Percentiles rank a stretch among this genome's conserved stretches.
Evolutionary conservation across 169 alveolate species (phyloP).

Genomic region (Besnoitia besnoiti): DNA sequence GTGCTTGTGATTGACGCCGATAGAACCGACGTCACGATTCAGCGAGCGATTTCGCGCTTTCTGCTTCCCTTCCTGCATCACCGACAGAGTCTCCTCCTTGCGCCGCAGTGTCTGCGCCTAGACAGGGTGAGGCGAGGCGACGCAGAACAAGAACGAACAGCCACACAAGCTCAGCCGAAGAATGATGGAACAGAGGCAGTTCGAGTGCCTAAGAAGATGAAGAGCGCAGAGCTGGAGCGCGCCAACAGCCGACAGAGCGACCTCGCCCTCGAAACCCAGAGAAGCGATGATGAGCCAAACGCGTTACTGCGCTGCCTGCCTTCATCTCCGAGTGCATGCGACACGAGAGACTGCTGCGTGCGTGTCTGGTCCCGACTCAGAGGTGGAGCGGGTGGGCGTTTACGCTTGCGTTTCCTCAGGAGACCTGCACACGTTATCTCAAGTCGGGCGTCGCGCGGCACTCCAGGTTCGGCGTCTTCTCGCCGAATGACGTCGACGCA

Average conservation of each 20-base stretch:
- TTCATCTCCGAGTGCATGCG: not conserved
- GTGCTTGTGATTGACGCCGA: slow-evolving; percentile 8
- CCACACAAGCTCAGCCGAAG: too few relatives aligned
- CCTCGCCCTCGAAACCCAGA: too few relatives aligned
- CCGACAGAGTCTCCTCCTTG: not conserved
- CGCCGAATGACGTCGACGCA: slow-evolving; percentile 6
- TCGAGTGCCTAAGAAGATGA: too few relatives aligned
- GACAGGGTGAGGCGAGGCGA: not conserved
- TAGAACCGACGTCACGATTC: not conserved
- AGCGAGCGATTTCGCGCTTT: not conserved
- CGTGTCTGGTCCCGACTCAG: too few relatives aligned
- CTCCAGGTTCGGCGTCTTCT: slow-evolving; percentile 21
- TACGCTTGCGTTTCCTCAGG: not conserved
- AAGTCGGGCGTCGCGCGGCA: not conserved
- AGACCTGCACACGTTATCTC: not conserved
- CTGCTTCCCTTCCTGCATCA: slow-evolving; percentile 3
- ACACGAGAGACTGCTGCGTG: not conserved
- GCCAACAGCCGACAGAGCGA: too few relatives aligned
- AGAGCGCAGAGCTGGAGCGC: too few relatives aligned
- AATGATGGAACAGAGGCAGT: not conserved
- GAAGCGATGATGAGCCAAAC: too few relatives aligned
- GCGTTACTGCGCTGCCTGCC: not conserved
- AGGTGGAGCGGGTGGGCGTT: too few relatives aligned
- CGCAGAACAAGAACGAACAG: not conserved
- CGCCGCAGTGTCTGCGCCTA: slow-evolving; percentile 12